Evolutionary conservation across 805 yeast species (phyloP).

Genomic region (Saturnispora silvae): DNA sequence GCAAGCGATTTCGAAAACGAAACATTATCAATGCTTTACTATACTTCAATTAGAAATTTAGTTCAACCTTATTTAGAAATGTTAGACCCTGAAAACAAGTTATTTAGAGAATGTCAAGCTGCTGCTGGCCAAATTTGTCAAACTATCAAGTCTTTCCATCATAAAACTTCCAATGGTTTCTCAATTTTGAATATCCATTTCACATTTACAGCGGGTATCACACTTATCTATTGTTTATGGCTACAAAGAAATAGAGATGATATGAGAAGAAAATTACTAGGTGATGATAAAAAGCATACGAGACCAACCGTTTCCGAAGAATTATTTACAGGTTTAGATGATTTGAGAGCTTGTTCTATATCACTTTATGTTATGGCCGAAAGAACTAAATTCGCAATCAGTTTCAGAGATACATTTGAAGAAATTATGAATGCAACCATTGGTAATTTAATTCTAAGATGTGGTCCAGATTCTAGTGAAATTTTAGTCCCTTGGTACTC

Average conservation of each 20-base stretch:
- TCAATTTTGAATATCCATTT: slow-evolving; percentile 60
- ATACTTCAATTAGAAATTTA: slow-evolving; percentile 46
- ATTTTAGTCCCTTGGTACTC: slow-evolving; percentile 29
- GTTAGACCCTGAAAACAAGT: slow-evolving; percentile 47
- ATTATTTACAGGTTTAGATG: slow-evolving; percentile 46
- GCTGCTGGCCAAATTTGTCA: slow-evolving; percentile 66
- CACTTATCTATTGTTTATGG: slow-evolving; percentile 58
- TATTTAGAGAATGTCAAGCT: slow-evolving; percentile 58
- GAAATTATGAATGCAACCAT: slow-evolving; percentile 55
- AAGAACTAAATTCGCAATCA: slow-evolving; percentile 49
- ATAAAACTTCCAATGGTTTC: slow-evolving; percentile 51
- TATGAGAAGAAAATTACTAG: slow-evolving; percentile 40
- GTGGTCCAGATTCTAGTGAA: slow-evolving; percentile 55
- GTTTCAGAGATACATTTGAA: slow-evolving; percentile 58
- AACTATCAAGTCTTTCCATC: slow-evolving; percentile 51
- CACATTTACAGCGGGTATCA: slow-evolving; percentile 59
- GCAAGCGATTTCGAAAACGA: slow-evolving; percentile 44
- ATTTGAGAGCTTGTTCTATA: slow-evolving; percentile 53
- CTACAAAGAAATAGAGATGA: slow-evolving; percentile 52
- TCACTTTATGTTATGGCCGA: slow-evolving; percentile 59
- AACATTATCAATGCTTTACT: slow-evolving; percentile 47
- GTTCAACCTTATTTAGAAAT: slow-evolving; percentile 57
- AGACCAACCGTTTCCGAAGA: slow-evolving; percentile 47
- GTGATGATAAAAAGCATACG: slow-evolving; percentile 50
- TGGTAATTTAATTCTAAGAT: slow-evolving; percentile 48